Evolutionary conservation across 768 basidiomycete genomes (phyloP).

Genomic region (Auriscalpium orientale): DNA sequence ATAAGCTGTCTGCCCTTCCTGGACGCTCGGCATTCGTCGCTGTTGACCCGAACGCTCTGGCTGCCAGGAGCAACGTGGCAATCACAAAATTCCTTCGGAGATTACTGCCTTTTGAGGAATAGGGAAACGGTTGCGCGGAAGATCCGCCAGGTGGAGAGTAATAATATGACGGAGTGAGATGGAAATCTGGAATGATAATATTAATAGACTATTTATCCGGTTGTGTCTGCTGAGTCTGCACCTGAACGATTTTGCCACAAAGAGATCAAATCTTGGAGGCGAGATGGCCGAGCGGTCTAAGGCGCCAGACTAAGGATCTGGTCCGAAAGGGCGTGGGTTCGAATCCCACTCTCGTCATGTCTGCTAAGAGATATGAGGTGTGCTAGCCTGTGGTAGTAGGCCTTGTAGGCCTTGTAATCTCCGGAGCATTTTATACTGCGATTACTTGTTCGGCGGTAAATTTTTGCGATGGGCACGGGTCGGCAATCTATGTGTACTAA

Average conservation of each 20-base stretch:
- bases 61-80: constrained; percentile 68
- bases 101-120: constrained; percentile 84
- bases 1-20: constrained; percentile 79
- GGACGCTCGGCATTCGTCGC: constrained; percentile 66
- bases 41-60: constrained; percentile 74
- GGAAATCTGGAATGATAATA: neutral
- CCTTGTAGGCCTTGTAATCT: too few relatives aligned
- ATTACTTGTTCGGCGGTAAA: too few relatives aligned
- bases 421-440: too few relatives aligned
- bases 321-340: constrained; percentile 46
- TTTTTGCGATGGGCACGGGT: too few relatives aligned
- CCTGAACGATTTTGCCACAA: too few relatives aligned
- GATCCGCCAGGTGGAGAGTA: constrained; percentile 9
- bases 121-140: constrained; percentile 28
- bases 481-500: too few relatives aligned
- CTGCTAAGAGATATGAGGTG: too few relatives aligned
- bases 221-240: too few relatives aligned
- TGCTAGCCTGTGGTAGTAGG: too few relatives aligned
- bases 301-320: constrained; percentile 75
- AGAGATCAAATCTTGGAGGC: too few relatives aligned
- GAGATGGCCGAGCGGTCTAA: constrained; percentile 88
- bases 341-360: constrained; percentile 41
- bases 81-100: constrained; percentile 68
- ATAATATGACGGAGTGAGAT: neutral
- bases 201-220: too few relatives aligned